These are phyloP conservation scores for Xenoacremonium recifei DNA, from an alignment of 2,329 filamentous ascomycete genomes.

Conservation along the genomic window DNA sequence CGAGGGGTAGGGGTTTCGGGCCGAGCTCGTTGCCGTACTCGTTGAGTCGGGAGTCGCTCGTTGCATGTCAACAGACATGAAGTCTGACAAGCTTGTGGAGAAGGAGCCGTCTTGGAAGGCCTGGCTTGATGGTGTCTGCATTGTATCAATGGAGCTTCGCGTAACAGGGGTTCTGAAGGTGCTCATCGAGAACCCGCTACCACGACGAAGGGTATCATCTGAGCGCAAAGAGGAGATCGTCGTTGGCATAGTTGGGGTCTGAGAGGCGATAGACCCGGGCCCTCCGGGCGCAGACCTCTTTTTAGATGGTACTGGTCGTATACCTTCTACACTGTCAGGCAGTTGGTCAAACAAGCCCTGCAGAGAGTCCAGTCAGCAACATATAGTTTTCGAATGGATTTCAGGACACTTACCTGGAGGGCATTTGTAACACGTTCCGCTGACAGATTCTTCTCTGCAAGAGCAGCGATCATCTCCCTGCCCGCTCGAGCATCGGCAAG, in stretches of 20 bases:
- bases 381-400: slow-evolving; percentile 16
- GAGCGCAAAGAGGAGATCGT: slow-evolving; percentile 33
- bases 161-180: slow-evolving; percentile 25
- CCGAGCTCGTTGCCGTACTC: slow-evolving; percentile 40
- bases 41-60: slow-evolving; percentile 43
- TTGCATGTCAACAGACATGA: slow-evolving; percentile 45
- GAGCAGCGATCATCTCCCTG: slow-evolving; percentile 73
- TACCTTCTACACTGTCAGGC: slow-evolving; percentile 64
- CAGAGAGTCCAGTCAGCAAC: slow-evolving; percentile 3
- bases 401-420: slow-evolving; percentile 60
- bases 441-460: slow-evolving; percentile 82
- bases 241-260: slow-evolving; percentile 27
- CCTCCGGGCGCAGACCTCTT: slow-evolving; percentile 53
- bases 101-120: slow-evolving; percentile 37
- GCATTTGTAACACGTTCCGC: slow-evolving; percentile 82
- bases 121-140: slow-evolving; percentile 27
- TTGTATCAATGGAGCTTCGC: slow-evolving; percentile 34
- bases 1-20: slow-evolving; percentile 31
- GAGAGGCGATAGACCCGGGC: slow-evolving; percentile 29
- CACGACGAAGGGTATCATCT: slow-evolving; percentile 32
- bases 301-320: slow-evolving; percentile 43
- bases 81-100: slow-evolving; percentile 40
- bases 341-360: slow-evolving; percentile 82
- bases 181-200: slow-evolving; percentile 26
- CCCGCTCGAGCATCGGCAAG: slow-evolving; percentile 83